Evolutionary conservation across 2,329 filamentous ascomycete species (phyloP), one percentile per base, ranked within the genome.

Genomic region (Colletotrichum tabaci): DNA sequence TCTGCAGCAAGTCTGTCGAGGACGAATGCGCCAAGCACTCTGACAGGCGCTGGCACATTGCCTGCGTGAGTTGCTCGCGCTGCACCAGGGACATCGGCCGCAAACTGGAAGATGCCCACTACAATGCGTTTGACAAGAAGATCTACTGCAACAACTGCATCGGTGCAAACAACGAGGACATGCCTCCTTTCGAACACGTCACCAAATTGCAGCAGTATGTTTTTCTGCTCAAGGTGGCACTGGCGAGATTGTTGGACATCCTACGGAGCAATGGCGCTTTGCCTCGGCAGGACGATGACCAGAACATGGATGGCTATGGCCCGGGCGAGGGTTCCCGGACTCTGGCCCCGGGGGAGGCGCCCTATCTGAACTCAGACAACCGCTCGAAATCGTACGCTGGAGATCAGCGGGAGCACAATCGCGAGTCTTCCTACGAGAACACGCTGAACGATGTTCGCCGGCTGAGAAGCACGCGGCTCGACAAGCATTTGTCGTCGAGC

Each of bases 381-480:
- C 88, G 93, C 66, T 95, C 94, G 21, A 94, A 92, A 77, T 94
- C 92, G 2, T 92, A 92, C 79, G 89, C 89, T 55, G 92, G 90
- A 30, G 88, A 89, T 73, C 82, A 87, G 69, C 61, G 81, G 79
- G 90, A 92, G 61, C 88, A 90, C 71, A 87, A 88, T 72, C 88
- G 91, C 75, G 89, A 91, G 77, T 94, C 93, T 62, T 94, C 93
- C 38, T 96, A 98, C 79, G 96, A 98, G 84, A 97, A 95, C 83
- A 98, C 96, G 57, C 91, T 99, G 76, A 97, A 96, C 75, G 96
- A 99, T 82, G 96, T 99, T 79, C 92, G 95, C 77, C 90, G 96
- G 73, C 84, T 99, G 71, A 91, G 96, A 75, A 98, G 96, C 73
- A 98, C 96, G 26, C 92, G 96, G 40, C 92, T 98, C 79, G 96